phyloP scores from a whole-genome alignment of 1,284 basidiomycete genomes.

The Macrocystidia cucumis region DNA sequence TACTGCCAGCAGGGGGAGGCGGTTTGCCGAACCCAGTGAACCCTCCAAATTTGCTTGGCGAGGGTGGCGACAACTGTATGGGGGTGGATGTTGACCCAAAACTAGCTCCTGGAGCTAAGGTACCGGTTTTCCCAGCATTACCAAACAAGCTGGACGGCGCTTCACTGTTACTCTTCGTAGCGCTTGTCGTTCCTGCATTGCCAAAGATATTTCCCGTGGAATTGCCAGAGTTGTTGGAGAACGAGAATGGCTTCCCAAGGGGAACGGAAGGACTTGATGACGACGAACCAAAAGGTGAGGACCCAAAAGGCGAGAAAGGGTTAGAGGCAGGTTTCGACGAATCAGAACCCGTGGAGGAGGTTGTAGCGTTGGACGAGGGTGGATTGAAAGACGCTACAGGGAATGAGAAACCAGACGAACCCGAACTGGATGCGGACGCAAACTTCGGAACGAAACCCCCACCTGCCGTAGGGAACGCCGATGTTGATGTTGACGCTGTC shows the following conservation, averaged over 20 bases:
- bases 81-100: conserved; percentile 10
- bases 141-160: background rate
- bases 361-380: conserved; percentile 8
- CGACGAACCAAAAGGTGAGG: conserved; percentile 5
- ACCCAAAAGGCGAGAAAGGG: conserved; percentile 5
- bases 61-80: conserved; percentile 9
- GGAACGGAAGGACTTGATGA: conserved; percentile 4
- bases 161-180: too few species aligned
- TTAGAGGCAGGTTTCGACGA: conserved; percentile 5
- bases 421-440: conserved; percentile 11
- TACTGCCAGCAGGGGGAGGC: conserved; percentile 27
- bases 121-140: background rate
- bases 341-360: too few species aligned
- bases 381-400: conserved; percentile 8
- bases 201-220: too few species aligned
- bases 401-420: conserved; percentile 16
- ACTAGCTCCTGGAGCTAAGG: conserved; percentile 4
- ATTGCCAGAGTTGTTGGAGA: too few species aligned
- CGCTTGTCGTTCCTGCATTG: too few species aligned
- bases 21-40: conserved; percentile 17
- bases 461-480: conserved; percentile 6
- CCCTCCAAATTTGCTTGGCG: conserved; percentile 21
- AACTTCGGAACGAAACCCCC: conserved; percentile 15
- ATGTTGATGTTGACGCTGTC: conserved; percentile 9
- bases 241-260: background rate